Evolutionary conservation across 768 basidiomycete genomes (phyloP).

Genomic region (Calocybe cyanea): DNA sequence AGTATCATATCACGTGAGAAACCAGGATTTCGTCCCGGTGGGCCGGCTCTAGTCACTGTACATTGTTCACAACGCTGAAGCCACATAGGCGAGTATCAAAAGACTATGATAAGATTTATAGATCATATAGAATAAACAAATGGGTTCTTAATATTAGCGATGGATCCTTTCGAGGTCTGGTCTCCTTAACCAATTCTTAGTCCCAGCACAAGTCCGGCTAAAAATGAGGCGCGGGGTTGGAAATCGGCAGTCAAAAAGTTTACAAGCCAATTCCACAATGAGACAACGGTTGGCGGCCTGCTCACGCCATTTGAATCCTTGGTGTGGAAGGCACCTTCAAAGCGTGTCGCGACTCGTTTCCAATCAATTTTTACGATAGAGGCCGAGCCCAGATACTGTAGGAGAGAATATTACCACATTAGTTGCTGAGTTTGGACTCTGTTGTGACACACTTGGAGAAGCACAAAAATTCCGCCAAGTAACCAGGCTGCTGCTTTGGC

Average conservation of each 20-base stretch:
- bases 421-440: background rate
- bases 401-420: background rate
- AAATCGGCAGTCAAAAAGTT: conserved; percentile 92
- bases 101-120: too few relatives aligned
- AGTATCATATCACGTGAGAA: conserved; percentile 21
- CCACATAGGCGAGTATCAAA: too few relatives aligned
- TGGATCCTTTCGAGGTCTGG: too few relatives aligned
- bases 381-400: conserved; percentile 74
- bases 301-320: conserved; percentile 50
- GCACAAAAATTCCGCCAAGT: conserved; percentile 86
- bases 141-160: too few relatives aligned
- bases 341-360: conserved; percentile 57
- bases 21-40: too few relatives aligned
- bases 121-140: too few relatives aligned
- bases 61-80: too few relatives aligned
- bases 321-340: conserved; percentile 72
- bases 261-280: conserved; percentile 63
- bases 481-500: conserved; percentile 77
- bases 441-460: conserved; percentile 69
- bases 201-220: conserved; percentile 80
- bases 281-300: conserved; percentile 59
- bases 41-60: too few relatives aligned
- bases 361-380: conserved; percentile 81
- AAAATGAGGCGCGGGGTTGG: conserved; percentile 84
- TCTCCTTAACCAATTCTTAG: conserved; percentile 63